A percentile compares a stretch with the other conserved stretches of the same genome.
phyloP scores from a whole-genome alignment of 306 rosid genomes.

The Cajanus cajan region DNA sequence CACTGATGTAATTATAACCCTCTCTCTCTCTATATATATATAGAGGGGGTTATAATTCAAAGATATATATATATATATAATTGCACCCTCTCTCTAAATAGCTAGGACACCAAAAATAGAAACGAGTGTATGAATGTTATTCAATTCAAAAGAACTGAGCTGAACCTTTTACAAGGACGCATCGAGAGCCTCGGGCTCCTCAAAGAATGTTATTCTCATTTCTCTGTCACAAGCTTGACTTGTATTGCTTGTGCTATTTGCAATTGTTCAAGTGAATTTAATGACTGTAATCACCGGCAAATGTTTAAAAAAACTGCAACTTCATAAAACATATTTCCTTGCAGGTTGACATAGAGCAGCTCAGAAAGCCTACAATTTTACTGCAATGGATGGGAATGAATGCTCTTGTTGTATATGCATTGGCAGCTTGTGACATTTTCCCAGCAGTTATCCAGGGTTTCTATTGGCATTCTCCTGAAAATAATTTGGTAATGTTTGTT shows the following conservation, averaged over 20 bases:
- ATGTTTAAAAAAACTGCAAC: constrained; percentile 15
- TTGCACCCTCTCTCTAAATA: no score
- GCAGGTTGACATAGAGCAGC: constrained; percentile 61
- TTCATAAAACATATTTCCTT: constrained; percentile 25
- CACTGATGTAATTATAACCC: no score
- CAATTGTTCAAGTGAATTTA: neutral
- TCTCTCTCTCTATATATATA: no score
- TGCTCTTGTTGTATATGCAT: constrained; percentile 64
- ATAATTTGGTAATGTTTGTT: constrained; percentile 60
- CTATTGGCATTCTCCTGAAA: constrained; percentile 72
- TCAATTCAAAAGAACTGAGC: neutral
- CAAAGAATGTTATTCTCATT: neutral
- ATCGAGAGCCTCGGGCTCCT: neutral
- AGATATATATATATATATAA: no score
- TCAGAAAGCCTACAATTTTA: constrained; percentile 56
- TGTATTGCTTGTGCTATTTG: neutral
- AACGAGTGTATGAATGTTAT: neutral
- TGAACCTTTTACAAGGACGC: neutral
- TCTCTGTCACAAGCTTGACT: neutral
- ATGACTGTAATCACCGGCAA: neutral
- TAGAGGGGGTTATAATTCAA: no score
- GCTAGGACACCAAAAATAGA: neutral
- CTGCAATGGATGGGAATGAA: constrained; percentile 85
- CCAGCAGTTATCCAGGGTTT: constrained; percentile 71
- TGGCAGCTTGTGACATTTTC: constrained; percentile 76